Conservation (phyloP, 805 yeast genomes). For the Jamesozyma spencerorum region DNA sequence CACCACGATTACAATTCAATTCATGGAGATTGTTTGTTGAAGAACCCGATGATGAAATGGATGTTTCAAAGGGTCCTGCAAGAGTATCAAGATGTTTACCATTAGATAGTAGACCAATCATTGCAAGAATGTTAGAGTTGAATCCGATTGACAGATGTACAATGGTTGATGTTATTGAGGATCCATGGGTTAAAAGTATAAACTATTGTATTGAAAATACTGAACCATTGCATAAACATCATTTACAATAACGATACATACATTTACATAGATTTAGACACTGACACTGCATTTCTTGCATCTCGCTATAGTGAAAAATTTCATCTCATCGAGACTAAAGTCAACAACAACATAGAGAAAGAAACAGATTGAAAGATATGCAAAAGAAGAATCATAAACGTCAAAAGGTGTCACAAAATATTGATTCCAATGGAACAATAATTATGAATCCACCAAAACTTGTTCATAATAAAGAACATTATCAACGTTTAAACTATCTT, state of each 20-base stretch:
- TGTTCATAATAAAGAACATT: conserved; percentile 48
- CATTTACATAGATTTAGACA: not conserved
- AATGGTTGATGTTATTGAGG: conserved; percentile 46
- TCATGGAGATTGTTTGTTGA: conserved; percentile 62
- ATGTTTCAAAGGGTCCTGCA: conserved; percentile 56
- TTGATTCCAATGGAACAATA: conserved; percentile 16
- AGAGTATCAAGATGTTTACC: conserved; percentile 68
- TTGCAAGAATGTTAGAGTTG: conserved; percentile 56
- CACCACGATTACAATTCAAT: conserved; percentile 70
- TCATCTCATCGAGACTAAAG: too few relatives aligned
- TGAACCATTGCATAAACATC: conserved; percentile 43
- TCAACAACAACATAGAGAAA: too few relatives aligned
- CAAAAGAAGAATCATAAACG: too few relatives aligned
- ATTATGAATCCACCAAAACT: conserved; percentile 31
- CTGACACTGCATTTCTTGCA: too few relatives aligned
- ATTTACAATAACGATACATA: conserved; percentile 32
- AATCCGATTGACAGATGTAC: conserved; percentile 49
- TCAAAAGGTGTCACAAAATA: conserved; percentile 2
- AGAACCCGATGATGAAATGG: conserved; percentile 33
- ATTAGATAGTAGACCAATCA: conserved; percentile 47
- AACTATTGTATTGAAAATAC: conserved; percentile 37
- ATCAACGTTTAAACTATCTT: conserved; percentile 48
- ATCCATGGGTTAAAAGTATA: conserved; percentile 51
- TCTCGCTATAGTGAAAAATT: too few relatives aligned
- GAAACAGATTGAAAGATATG: too few relatives aligned